Base-by-base conservation (phyloP, 805 yeast species). In the Maudiozyma bulderi region DNA sequence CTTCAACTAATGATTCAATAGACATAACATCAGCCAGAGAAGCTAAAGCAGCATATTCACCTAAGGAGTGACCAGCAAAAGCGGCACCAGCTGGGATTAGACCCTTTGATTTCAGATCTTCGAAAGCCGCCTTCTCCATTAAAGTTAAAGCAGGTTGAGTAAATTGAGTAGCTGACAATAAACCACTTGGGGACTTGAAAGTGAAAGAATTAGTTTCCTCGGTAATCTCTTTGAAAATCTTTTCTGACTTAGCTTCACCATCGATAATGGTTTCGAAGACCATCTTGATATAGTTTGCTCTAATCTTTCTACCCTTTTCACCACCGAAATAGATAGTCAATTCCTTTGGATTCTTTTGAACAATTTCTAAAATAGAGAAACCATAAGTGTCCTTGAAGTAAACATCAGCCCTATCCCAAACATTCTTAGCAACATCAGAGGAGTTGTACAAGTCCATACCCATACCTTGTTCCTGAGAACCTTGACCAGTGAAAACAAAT, bases 401-500 rank as follows among this genome's bases (percentile, higher is more conserved):
- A 51, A 70, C 68, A 68, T 93, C 99, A 53, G 99, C 99, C 67
- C 88, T 85, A 69, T 93, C 98, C 99, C 99, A 93, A 54, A 93
- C 97, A 55, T 80, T 81, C 62, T 82, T 82, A 47, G 99, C 99
- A 67, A 93, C 96, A 32, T 80, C 89, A 46, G 96, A 86, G 40
- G 85, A 77, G 56, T 82, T 82, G 71, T 93, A 93, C 66, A 93
- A 78, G 70, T 93, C 99, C 99, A 93, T 93, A 77, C 99, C 99
- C 99, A 93, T 93, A 68, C 97, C 97, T 75, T 95, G 99, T 71
- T 95, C 99, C 73, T 93, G 99, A 52, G 99, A 91, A 70, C 99
- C 99, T 77, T 93, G 99, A 66, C 99, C 99, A 56, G 99, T 93
- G 74, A 95, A 93, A 50, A 93, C 95, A 68, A 86, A 93, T 20